Base-by-base conservation (phyloP, 352 stramenopile species). In the Phytophthora multivora region DNA sequence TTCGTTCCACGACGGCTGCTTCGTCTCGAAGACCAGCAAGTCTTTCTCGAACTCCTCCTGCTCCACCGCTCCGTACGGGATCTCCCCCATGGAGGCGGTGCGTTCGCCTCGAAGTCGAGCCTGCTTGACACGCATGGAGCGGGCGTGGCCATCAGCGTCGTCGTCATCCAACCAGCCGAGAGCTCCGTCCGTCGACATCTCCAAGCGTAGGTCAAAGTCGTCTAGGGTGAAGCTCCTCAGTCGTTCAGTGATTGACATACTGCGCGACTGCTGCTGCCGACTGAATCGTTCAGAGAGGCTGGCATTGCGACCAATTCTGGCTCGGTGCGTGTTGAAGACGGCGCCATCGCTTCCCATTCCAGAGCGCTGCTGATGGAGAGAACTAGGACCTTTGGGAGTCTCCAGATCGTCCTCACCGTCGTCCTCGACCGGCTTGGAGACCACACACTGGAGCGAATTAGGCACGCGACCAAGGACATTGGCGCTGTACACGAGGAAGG, bases 1-100 rank as follows among this genome's bases (percentile, higher is more conserved):
- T 48, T 92, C 81, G 56, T 94, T 97, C 90, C 90, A 97, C 21
- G 72, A 70, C 12, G 89, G 89, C 48, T 94, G 84, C 39, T 88
- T 87, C 0, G 88, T 96, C 59, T 94, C 79, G 30, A 96, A 92
- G 8, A 77, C 78, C 13, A 96, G 69, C 50, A 96, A 49, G 61
- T 96, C 88, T 58, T 75, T 77, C 59, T 86, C 69, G 36, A 85
- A 83, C 23, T 96, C 89, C 39, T 92, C 79, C 52, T 86, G 77
- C 48, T 91, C 82, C 6, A 92, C 59, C 0, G 79, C 83, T 19
- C 76, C 77, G 56, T 95, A 95, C 3, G 82, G 57, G 25, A 63
- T 57, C 41, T 71, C 36, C 4, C 49, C 50, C 54, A 74, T 61
- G 0, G 54, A 67, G 4, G 73, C 79, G n/a, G 69, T 65, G 8